Evolutionary conservation across 2,329 filamentous ascomycete species (phyloP).

Genomic region (Fusarium tjaetaba): DNA sequence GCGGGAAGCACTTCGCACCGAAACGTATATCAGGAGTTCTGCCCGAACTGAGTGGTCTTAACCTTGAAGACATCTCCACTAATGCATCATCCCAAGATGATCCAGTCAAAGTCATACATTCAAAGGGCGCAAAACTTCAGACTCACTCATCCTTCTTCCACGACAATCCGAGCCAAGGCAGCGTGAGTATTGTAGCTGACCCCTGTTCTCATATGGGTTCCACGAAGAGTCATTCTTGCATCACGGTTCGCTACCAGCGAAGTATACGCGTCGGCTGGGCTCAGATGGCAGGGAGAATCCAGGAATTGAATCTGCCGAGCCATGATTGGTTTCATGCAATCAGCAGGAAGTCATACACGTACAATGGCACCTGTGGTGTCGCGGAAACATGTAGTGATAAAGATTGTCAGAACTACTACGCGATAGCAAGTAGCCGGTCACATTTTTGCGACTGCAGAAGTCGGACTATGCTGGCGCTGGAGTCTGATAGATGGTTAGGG

Average conservation of each 20-base stretch:
- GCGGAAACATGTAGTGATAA: not conserved
- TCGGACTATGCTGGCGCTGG: too few species aligned
- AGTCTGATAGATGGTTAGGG: too few species aligned
- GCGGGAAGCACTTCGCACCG: not conserved
- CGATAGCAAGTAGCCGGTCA: not conserved
- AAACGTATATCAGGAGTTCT: not conserved
- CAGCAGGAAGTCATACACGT: not conserved
- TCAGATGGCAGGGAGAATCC: not conserved
- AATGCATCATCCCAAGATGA: not conserved
- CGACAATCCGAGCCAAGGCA: fast-evolving
- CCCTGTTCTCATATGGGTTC: too few species aligned
- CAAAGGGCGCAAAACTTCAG: too few species aligned
- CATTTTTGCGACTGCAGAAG: not conserved
- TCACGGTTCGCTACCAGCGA: not conserved
- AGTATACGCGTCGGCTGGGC: not conserved
- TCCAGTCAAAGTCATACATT: not conserved
- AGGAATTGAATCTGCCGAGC: not conserved
- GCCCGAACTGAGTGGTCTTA: fast-evolving
- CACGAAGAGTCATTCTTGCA: too few species aligned
- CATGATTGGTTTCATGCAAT: not conserved
- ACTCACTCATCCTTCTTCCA: not conserved
- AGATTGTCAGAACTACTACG: not conserved
- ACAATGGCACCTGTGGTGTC: not conserved
- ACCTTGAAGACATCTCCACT: not conserved
- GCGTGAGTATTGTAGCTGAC: not conserved